Percentiles rank a stretch among this genome's conserved stretches.
phyloP scores from a whole-genome alignment of 352 stramenopile species.

The Pythium dissimile region DNA sequence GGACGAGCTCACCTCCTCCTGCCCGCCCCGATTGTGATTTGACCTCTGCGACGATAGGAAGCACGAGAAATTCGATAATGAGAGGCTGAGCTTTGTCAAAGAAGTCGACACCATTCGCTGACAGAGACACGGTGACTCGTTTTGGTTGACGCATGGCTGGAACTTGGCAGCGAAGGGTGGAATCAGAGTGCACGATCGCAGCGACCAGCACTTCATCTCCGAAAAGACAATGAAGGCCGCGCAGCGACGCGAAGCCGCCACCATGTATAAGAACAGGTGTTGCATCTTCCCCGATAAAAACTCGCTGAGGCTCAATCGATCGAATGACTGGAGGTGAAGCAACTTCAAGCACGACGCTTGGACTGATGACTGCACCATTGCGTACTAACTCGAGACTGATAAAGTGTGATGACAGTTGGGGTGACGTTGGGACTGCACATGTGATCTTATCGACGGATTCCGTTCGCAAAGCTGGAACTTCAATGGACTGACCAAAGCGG shows the following conservation, averaged over 20 bases:
- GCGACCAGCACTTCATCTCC: slow-evolving; percentile 10
- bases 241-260: slow-evolving; percentile 6
- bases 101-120: slow-evolving; percentile 18
- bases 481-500: slow-evolving; percentile 7
- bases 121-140: slow-evolving; percentile 18
- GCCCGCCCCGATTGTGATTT: neutral
- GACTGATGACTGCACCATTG: slow-evolving; percentile 18
- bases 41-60: neutral
- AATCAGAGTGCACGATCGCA: slow-evolving; percentile 13
- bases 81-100: neutral
- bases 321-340: neutral
- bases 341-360: slow-evolving; percentile 12
- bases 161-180: slow-evolving; percentile 7
- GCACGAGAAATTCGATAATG: slow-evolving; percentile 2
- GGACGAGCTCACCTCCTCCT: neutral
- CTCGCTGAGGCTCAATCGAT: neutral
- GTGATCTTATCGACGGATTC: neutral
- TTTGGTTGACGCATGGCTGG: neutral
- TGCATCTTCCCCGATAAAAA: neutral
- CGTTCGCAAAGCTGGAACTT: slow-evolving; percentile 5
- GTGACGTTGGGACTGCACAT: slow-evolving; percentile 9
- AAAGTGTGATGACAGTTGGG: slow-evolving; percentile 3
- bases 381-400: slow-evolving; percentile 15
- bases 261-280: slow-evolving; percentile 13
- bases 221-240: slow-evolving; percentile 24